Evolutionary conservation across 352 stramenopile species (phyloP).

Genomic region (Pythium myriotylum): DNA sequence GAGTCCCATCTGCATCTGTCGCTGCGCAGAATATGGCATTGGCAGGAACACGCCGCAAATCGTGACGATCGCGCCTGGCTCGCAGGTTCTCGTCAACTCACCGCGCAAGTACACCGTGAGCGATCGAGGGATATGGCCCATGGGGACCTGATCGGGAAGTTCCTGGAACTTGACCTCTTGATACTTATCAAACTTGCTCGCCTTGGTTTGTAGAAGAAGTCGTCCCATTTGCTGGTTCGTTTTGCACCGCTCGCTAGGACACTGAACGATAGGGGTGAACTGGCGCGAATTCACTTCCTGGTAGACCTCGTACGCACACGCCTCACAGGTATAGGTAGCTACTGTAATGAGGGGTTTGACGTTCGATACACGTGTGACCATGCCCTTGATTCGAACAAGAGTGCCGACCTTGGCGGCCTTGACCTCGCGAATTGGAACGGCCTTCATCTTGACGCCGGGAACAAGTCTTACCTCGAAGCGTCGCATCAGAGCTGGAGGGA

Average conservation of each 20-base stretch:
- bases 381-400: slow-evolving; percentile 96
- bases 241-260: slow-evolving; percentile 89
- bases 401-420: slow-evolving; percentile 94
- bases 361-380: slow-evolving; percentile 98
- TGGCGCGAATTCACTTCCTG: slow-evolving; percentile 93
- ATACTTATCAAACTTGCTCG: slow-evolving; percentile 99
- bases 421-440: slow-evolving; percentile 93
- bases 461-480: slow-evolving; percentile 86
- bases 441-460: slow-evolving; percentile 84
- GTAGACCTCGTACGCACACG: slow-evolving; percentile 97
- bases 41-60: slow-evolving; percentile 97
- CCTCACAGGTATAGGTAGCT: slow-evolving; percentile 98
- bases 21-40: slow-evolving; percentile 90
- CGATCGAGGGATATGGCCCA: slow-evolving; percentile 97
- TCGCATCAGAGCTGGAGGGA: slow-evolving; percentile 92
- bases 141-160: slow-evolving; percentile 93
- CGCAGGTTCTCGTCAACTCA: slow-evolving; percentile 93
- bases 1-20: slow-evolving; percentile 96
- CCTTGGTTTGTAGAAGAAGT: slow-evolving; percentile 95
- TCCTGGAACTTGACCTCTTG: slow-evolving; percentile 99
- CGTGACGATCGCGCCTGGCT: slow-evolving; percentile 96
- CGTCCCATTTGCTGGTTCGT: slow-evolving; percentile 78
- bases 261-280: slow-evolving; percentile 94
- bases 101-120: slow-evolving; percentile 92
- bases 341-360: slow-evolving; percentile 97